Evolutionary conservation across 164 flowering plant species (phyloP), one percentile per base, ranked within the genome.

Genomic region (Vitis cinerea): DNA sequence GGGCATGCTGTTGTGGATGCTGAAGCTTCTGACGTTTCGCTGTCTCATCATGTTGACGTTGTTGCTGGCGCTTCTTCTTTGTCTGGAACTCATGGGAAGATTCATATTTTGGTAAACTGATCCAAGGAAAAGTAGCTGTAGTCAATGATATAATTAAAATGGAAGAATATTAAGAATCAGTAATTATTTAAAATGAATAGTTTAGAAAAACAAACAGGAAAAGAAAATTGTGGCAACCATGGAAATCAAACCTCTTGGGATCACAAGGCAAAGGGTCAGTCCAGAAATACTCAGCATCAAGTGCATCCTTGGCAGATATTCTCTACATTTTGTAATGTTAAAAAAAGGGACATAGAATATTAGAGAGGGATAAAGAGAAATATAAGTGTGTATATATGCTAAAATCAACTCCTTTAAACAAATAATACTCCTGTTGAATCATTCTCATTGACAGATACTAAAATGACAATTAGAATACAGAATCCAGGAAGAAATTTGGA

Each of bases 211-310:
- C 44, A 37, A 37, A 37, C 27, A 23, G 27, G 44, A 37, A 37
- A 37, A 37, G 27, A 23, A 37, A 37, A 37, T 1, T 2, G 44
- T 37, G 7, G 44, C 44, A 56, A 37, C 5, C 0, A n/a, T 8
- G 63, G 56, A 48, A 70, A 47, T 27, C 70, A 64, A 31, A 94
- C 99, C 96, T 91, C 80, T 90, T 91, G 58, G 98, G 98, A 73
- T 93, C 97, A 76, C 99, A 95, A 44, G 98, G 98, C 51, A 92
- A 82, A 31, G 98, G 98, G 66, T 93, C 97, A 54, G 83, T 82
- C 98, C 98, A 93, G 83, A 96, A 96, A 79, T 96, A 93, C 78
- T 93, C 99, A 4, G 97, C 97, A 84, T 91, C 97, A 50, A 96
- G 95, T 15, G 99, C 97, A 81, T 91, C 99, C 87, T 89, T 90